Conservation (phyloP, 495 filamentous ascomycete genomes). For the Venustampulla echinocandica region DNA sequence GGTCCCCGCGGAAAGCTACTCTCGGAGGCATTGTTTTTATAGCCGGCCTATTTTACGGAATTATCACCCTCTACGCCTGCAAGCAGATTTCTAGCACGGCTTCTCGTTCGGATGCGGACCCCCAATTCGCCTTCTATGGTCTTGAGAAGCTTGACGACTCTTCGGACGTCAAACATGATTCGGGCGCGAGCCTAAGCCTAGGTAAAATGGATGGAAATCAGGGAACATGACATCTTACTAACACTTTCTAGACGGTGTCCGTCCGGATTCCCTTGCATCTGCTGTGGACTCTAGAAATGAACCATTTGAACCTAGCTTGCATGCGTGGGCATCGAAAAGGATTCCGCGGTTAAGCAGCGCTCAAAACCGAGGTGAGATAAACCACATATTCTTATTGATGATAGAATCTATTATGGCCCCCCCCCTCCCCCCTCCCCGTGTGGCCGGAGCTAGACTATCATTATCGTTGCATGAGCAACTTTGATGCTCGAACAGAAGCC, state of each 20-base stretch:
- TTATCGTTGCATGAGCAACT: too few species aligned
- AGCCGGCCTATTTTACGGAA: not conserved
- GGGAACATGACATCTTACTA: not conserved
- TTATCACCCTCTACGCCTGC: slow-evolving; percentile 3
- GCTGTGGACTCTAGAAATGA: not conserved
- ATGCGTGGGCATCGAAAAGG: too few species aligned
- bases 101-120: not conserved
- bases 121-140: not conserved
- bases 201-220: not conserved
- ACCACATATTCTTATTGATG: too few species aligned
- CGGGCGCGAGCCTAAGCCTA: not conserved
- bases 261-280: too few species aligned
- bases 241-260: too few species aligned
- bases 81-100: not conserved
- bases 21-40: slow-evolving; percentile 6
- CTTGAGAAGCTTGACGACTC: not conserved
- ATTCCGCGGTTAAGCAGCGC: too few species aligned
- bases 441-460: too few species aligned
- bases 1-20: slow-evolving; percentile 1
- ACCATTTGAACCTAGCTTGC: too few species aligned
- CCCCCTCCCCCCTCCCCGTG: too few species aligned
- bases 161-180: slow-evolving; percentile 1
- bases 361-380: too few species aligned
- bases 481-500: too few species aligned
- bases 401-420: too few species aligned